Evolutionary conservation across 2,329 filamentous ascomycete genomes (phyloP).

Genomic region (Incumbomyces lentus): DNA sequence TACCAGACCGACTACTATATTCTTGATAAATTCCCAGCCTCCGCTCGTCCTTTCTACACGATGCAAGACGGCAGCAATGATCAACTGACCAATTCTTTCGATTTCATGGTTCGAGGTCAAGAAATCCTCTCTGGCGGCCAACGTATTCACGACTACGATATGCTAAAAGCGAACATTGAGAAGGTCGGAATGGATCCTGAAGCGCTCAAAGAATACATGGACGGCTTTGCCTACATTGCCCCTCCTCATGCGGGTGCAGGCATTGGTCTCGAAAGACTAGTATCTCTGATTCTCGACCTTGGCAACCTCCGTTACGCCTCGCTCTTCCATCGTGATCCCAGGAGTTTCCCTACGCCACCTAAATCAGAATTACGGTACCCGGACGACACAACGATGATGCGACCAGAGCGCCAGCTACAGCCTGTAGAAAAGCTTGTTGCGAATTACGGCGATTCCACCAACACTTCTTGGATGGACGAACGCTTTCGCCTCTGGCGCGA

Average conservation of each 20-base stretch:
- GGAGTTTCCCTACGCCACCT: conserved; percentile 54
- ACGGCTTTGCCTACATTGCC: conserved; percentile 66
- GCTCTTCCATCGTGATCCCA: conserved; percentile 68
- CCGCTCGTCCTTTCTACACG: conserved; percentile 71
- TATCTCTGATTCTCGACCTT: conserved; percentile 65
- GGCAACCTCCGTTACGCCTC: conserved; percentile 72
- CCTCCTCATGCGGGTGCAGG: conserved; percentile 73
- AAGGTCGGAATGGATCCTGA: conserved; percentile 57
- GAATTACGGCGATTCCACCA: conserved; percentile 78
- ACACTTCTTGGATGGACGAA: conserved; percentile 79
- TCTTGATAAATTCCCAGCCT: conserved; percentile 71
- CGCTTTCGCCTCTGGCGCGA: conserved; percentile 72
- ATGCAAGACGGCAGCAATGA: conserved; percentile 60
- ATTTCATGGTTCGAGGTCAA: conserved; percentile 75
- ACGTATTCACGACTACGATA: conserved; percentile 62
- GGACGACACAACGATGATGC: conserved; percentile 63
- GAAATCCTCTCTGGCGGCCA: conserved; percentile 76
- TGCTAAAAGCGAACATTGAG: conserved; percentile 59
- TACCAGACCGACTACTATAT: conserved; percentile 75
- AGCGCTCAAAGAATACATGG: conserved; percentile 68
- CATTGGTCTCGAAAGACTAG: conserved; percentile 68
- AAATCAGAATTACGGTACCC: conserved; percentile 51
- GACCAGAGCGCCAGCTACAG: conserved; percentile 25
- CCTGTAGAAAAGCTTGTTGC: conserved; percentile 70
- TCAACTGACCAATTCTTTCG: conserved; percentile 67